These are phyloP conservation scores for Edaphochlamys debaryana DNA, from an alignment of 139 green algal species.

Conservation along the genomic window DNA sequence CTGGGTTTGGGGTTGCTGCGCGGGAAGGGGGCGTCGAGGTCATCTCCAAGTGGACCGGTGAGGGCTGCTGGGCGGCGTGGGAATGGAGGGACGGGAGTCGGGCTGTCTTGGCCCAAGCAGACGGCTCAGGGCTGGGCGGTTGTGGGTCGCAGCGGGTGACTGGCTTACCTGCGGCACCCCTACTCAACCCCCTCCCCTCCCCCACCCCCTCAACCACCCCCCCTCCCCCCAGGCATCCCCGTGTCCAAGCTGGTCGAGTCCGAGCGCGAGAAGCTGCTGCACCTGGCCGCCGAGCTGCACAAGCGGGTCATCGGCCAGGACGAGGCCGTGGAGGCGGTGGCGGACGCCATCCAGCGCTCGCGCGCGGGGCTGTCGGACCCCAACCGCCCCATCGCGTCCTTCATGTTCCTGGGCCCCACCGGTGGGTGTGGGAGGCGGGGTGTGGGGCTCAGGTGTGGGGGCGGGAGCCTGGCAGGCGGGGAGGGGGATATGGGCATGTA, in stretches of 20 bases:
- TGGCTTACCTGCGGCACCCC: too few species aligned
- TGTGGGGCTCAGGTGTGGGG: background rate
- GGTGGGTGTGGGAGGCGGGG: constrained; percentile 25
- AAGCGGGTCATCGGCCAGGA: constrained; percentile 86
- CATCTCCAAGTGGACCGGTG: constrained; percentile 91
- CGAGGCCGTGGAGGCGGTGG: constrained; percentile 87
- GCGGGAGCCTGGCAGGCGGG: background rate
- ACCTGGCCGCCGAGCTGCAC: constrained; percentile 85
- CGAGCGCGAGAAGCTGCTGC: constrained; percentile 96
- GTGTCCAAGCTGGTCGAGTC: constrained; percentile 85
- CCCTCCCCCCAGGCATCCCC: constrained; percentile 81
- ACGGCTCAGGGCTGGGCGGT: too few species aligned
- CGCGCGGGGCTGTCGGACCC: constrained; percentile 90
- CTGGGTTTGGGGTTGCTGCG: too few species aligned
- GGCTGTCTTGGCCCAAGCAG: too few species aligned
- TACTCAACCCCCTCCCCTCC: too few species aligned
- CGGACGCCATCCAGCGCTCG: constrained; percentile 95
- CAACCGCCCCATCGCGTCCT: constrained; percentile 89
- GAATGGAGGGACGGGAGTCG: too few species aligned
- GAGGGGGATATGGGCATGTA: too few species aligned
- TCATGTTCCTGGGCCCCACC: constrained; percentile 99
- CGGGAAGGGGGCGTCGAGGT: too few species aligned
- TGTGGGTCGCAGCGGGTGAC: too few species aligned
- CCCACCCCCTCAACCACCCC: constrained; percentile 85
- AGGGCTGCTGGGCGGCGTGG: too few species aligned